Percentiles rank a stretch among this genome's conserved stretches.
These are phyloP conservation scores for Pythium dissimile DNA, from an alignment of 352 stramenopile genomes.

Conservation along the genomic window DNA sequence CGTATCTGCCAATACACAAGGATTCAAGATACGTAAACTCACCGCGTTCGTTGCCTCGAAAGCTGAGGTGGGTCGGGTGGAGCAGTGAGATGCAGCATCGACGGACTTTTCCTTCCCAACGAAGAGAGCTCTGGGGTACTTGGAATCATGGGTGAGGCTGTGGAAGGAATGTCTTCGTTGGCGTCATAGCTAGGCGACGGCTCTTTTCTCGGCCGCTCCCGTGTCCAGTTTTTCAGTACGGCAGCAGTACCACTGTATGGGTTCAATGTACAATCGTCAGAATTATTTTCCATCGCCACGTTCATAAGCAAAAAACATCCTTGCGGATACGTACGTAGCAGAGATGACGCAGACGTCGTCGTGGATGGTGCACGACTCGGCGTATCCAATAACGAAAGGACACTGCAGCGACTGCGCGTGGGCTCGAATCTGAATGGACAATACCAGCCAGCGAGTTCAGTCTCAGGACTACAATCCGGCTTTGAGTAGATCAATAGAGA, in stretches of 20 bases:
- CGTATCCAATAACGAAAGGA: slow-evolving; percentile 95
- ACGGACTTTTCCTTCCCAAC: slow-evolving; percentile 42
- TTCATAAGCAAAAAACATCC: background rate
- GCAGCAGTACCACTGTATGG: slow-evolving; percentile 72
- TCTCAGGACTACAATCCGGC: too few relatives aligned
- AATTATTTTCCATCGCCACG: too few relatives aligned
- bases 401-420: slow-evolving; percentile 96
- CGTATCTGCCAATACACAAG: background rate
- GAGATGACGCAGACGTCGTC: slow-evolving; percentile 97
- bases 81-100: slow-evolving; percentile 30
- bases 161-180: slow-evolving; percentile 29
- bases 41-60: slow-evolving; percentile 16
- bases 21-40: background rate
- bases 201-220: slow-evolving; percentile 34
- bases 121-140: slow-evolving; percentile 34
- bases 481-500: background rate
- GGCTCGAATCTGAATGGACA: slow-evolving; percentile 77
- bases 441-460: background rate
- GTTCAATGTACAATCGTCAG: too few relatives aligned
- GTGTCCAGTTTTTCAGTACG: slow-evolving; percentile 70
- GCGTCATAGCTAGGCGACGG: slow-evolving; percentile 35
- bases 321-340: slow-evolving; percentile 68
- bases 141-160: slow-evolving; percentile 35
- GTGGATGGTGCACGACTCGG: slow-evolving; percentile 95
- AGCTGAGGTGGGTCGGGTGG: slow-evolving; percentile 15